phyloP scores from a whole-genome alignment of 768 basidiomycete genomes.

The Lepiota venenata region DNA sequence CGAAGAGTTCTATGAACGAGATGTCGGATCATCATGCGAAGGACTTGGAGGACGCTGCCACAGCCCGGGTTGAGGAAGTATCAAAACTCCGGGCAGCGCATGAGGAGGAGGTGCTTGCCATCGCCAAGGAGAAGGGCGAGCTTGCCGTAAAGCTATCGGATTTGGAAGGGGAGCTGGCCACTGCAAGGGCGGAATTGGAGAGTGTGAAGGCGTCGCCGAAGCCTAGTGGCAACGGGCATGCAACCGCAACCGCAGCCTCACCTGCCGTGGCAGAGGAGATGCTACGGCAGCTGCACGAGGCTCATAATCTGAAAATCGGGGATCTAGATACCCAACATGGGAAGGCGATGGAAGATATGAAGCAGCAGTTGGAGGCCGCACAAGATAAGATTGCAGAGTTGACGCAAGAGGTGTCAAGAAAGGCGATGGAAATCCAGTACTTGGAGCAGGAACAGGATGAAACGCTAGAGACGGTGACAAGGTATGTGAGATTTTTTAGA shows the following conservation, averaged over 20 bases:
- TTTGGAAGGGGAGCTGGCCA: slow-evolving; percentile 74
- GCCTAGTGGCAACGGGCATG: slow-evolving; percentile 46
- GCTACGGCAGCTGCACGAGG: slow-evolving; percentile 73
- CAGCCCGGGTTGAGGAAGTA: slow-evolving; percentile 66
- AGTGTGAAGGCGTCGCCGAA: slow-evolving; percentile 52
- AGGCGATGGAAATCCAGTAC: slow-evolving; percentile 79
- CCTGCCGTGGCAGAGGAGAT: slow-evolving; percentile 68
- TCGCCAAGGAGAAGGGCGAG: slow-evolving; percentile 61
- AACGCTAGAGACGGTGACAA: slow-evolving; percentile 20
- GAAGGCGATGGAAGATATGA: slow-evolving; percentile 48
- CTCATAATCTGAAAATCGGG: slow-evolving; percentile 77
- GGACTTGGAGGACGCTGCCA: slow-evolving; percentile 77
- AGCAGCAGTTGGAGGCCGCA: slow-evolving; percentile 55
- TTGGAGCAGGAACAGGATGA: slow-evolving; percentile 81
- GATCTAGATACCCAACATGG: slow-evolving; percentile 71
- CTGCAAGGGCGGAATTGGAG: slow-evolving; percentile 51
- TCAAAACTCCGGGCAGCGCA: slow-evolving; percentile 56
- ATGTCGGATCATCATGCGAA: slow-evolving; percentile 65
- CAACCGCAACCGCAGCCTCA: slow-evolving; percentile 21
- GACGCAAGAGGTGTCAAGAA: slow-evolving; percentile 59
- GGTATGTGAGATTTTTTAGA: slow-evolving; percentile 38
- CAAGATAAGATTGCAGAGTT: slow-evolving; percentile 48
- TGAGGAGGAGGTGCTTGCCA: slow-evolving; percentile 53
- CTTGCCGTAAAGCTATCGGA: slow-evolving; percentile 64
- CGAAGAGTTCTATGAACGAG: slow-evolving; percentile 67